These are phyloP conservation scores for Arthrobotrys pseudoclavata DNA, from an alignment of 2,329 filamentous ascomycete genomes.

Conservation along the genomic window DNA sequence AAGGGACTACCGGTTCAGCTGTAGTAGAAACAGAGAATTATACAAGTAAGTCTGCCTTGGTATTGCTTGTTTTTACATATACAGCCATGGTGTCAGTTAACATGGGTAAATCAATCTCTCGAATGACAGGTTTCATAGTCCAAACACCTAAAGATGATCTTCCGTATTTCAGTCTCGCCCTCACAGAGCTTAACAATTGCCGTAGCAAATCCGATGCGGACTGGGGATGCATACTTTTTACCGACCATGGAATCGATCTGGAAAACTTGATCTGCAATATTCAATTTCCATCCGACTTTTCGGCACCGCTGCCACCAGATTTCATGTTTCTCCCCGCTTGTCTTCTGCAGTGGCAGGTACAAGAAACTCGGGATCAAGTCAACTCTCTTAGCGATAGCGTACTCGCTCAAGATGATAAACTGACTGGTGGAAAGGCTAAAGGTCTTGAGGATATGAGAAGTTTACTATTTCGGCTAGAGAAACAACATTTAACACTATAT, in stretches of 20 bases:
- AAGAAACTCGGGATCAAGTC: constrained; percentile 39
- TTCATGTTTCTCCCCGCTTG: constrained; percentile 50
- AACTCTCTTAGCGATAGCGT: constrained; percentile 39
- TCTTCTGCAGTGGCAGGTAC: constrained; percentile 53
- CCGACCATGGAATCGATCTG: constrained; percentile 35
- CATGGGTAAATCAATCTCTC: not conserved
- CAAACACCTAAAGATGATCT: constrained; percentile 48
- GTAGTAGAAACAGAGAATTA: constrained; percentile 42
- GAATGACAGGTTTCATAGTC: constrained; percentile 28
- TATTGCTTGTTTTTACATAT: not conserved
- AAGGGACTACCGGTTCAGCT: constrained; percentile 38
- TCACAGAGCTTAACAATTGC: constrained; percentile 40
- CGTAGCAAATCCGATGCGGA: constrained; percentile 36
- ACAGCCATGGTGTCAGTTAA: not conserved
- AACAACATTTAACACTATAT: constrained; percentile 29
- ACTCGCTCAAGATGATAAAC: constrained; percentile 39
- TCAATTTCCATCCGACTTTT: constrained; percentile 44
- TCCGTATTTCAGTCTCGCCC: constrained; percentile 42
- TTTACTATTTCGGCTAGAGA: constrained; percentile 34
- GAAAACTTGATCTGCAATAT: constrained; percentile 39
- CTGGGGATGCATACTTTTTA: constrained; percentile 48
- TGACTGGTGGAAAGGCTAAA: constrained; percentile 2
- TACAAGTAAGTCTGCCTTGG: constrained; percentile 24
- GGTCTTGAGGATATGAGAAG: constrained; percentile 36
- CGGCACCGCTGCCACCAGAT: constrained; percentile 27